Percentiles rank a stretch among this genome's conserved stretches.
Evolutionary conservation across 2,329 filamentous ascomycete species (phyloP).

Genomic region (Zymoseptoria tritici): DNA sequence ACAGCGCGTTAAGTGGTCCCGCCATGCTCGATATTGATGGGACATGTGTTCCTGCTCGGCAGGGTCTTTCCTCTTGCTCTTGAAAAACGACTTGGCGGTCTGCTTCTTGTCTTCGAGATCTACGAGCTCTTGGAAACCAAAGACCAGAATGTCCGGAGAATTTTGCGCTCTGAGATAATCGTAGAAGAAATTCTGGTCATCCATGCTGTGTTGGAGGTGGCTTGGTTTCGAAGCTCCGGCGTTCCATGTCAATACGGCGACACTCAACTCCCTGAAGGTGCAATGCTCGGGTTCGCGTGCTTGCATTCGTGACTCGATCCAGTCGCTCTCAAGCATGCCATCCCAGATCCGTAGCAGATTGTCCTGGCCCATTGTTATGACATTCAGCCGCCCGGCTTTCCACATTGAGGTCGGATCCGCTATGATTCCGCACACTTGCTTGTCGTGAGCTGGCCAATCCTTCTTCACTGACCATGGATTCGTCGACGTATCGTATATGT

Average conservation of each 20-base stretch:
- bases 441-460: constrained; percentile 87
- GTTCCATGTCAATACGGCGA: constrained; percentile 89
- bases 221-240: constrained; percentile 91
- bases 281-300: constrained; percentile 74
- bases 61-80: constrained; percentile 73
- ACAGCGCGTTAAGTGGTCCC: constrained; percentile 74
- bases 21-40: constrained; percentile 94
- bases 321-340: constrained; percentile 85
- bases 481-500: constrained; percentile 76
- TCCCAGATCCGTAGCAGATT: constrained; percentile 84
- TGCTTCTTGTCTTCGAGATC: constrained; percentile 96
- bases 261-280: constrained; percentile 71
- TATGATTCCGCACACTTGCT: constrained; percentile 66
- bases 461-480: constrained; percentile 88
- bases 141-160: constrained; percentile 82
- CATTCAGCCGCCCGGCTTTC: constrained; percentile 74
- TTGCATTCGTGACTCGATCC: constrained; percentile 88
- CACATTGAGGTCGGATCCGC: constrained; percentile 77
- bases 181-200: constrained; percentile 71
- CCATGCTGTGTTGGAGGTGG: constrained; percentile 61
- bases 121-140: constrained; percentile 97
- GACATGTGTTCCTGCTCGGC: constrained; percentile 86
- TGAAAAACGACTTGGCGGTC: constrained; percentile 88
- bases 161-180: constrained; percentile 69
- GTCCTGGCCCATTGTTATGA: constrained; percentile 80